These are phyloP conservation scores for Suhomyces sp. DNA, from an alignment of 805 yeast species.

Conservation along the genomic window DNA sequence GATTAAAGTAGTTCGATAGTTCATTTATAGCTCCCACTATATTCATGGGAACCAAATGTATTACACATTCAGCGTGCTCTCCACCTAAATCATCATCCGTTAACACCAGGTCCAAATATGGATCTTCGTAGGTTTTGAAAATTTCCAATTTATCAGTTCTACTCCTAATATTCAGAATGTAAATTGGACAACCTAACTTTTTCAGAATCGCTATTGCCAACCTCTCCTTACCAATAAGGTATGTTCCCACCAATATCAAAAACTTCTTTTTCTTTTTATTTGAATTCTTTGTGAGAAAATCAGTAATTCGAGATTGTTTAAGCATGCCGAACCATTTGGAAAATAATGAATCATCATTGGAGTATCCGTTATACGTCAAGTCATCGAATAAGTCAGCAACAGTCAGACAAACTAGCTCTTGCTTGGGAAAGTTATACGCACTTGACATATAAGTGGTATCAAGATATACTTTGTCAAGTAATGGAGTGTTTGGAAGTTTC, in stretches of 20 bases:
- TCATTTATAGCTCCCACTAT: constrained; percentile 47
- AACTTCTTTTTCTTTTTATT: constrained; percentile 36
- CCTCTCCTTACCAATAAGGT: constrained; percentile 90
- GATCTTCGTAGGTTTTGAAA: constrained; percentile 47
- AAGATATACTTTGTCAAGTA: constrained; percentile 65
- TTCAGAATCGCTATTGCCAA: constrained; percentile 68
- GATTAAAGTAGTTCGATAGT: constrained; percentile 50
- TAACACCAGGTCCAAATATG: constrained; percentile 31
- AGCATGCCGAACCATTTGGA: constrained; percentile 33
- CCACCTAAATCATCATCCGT: constrained; percentile 37
- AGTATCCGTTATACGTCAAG: constrained; percentile 23
- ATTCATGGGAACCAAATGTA: constrained; percentile 71
- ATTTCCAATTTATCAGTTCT: constrained; percentile 41
- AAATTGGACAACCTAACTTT: constrained; percentile 51
- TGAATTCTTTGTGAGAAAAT: constrained; percentile 20
- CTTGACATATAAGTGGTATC: constrained; percentile 91
- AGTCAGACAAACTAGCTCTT: constrained; percentile 59
- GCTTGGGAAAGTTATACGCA: constrained; percentile 72
- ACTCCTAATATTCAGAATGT: constrained; percentile 49
- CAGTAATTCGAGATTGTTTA: constrained; percentile 41
- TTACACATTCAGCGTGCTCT: constrained; percentile 45
- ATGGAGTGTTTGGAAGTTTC: neutral
- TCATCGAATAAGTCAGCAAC: constrained; percentile 54
- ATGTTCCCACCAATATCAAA: constrained; percentile 76
- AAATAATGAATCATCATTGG: constrained; percentile 18